Evolutionary conservation across 345 rosid species (phyloP), one percentile per base, ranked within the genome.

Genomic region (Boechera stricta): DNA sequence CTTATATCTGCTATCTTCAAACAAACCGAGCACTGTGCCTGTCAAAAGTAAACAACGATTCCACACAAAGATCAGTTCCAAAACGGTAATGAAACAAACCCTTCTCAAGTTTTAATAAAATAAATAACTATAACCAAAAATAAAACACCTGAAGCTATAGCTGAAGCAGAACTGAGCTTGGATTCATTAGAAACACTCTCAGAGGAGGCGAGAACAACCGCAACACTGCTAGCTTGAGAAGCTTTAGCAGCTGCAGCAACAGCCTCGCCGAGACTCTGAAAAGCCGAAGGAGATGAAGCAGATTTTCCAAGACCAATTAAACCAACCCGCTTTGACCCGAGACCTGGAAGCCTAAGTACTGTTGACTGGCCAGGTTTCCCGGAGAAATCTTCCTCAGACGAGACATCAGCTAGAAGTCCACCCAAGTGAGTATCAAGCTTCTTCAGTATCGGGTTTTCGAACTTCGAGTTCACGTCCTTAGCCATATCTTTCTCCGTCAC

Each of bases 301-400:
- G 89, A 78, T 68, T 85, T 82, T 47, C 99, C 98, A 12, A 91
- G 93, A 58, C 99, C 98, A 36, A 95, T 76, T 89, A 95, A 85
- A 72, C 99, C 92, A 24, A 95, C 87, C 83, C 98, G 90, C 85
- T 95, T 95, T 10, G 93, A 85, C 10, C 94, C 88, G 16, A 85
- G 80, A 70, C 98, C 93, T 0, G 93, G 86, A 77, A 92, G 87
- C 68, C 99, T 87, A 59, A 91, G 93, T 75, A 92, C 82, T 4
- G 86, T 72, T 0, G 96, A 88, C 74, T 92, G 97, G 11, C 98
- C 97, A 6, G 84, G 69, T 86, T 92, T 95, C 53, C 96, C 99
- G 5, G 92, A 79, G 67, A 95, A 95, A 84, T 91, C 97, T 87
- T 95, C 99, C 88, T 95, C 99, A 2, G 84, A 75, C 2, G 98